phyloP scores from a whole-genome alignment of 2,329 filamentous ascomycete species.

The Neonectria coccinea region DNA sequence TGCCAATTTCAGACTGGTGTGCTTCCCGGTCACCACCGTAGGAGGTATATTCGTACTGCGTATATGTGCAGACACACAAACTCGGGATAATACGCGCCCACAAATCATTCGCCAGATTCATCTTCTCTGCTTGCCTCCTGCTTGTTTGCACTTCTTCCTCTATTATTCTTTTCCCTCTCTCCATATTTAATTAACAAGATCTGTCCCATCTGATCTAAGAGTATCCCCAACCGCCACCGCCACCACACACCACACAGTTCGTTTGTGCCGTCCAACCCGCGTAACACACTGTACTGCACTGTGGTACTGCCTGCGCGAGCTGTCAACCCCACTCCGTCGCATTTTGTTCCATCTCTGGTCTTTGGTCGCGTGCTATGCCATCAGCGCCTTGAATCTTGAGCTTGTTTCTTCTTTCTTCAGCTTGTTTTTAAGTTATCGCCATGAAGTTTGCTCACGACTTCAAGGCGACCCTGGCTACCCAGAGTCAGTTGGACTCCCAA shows the following conservation, averaged over 20 bases:
- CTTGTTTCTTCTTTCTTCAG: background rate
- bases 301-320: background rate
- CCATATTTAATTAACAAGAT: background rate
- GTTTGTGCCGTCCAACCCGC: background rate
- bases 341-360: slow-evolving; percentile 14
- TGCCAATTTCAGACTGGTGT: no score
- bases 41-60: no score
- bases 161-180: background rate
- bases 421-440: slow-evolving; percentile 28
- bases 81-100: background rate
- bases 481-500: slow-evolving; percentile 54
- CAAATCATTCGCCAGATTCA: background rate
- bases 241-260: background rate
- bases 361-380: slow-evolving; percentile 39
- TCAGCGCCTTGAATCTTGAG: slow-evolving; percentile 20
- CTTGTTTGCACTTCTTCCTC: background rate
- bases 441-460: slow-evolving; percentile 94
- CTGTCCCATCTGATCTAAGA: background rate
- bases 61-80: background rate
- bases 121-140: background rate
- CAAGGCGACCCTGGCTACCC: slow-evolving; percentile 73
- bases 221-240: background rate
- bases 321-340: slow-evolving; percentile 17
- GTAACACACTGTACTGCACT: background rate
- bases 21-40: no score